Evolutionary conservation across 257 asterid genomes (phyloP).

Genomic region (Solanum chilense): DNA sequence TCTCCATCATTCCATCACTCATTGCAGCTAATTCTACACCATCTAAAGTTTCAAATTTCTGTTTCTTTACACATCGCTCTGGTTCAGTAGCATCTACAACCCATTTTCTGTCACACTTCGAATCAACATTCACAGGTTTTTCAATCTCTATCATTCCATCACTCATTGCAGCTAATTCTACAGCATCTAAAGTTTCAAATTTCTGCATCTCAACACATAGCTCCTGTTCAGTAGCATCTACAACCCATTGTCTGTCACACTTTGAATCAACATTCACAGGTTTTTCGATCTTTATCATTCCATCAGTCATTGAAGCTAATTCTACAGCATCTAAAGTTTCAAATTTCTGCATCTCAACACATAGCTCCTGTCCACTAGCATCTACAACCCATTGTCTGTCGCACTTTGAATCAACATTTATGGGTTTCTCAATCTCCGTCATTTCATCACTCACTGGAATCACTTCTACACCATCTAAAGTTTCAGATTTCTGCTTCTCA

Average conservation of each 20-base stretch:
- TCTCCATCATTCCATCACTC: not conserved
- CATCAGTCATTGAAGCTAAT: constrained; percentile 2
- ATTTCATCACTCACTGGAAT: constrained; percentile 7
- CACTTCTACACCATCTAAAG: constrained; percentile 1
- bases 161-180: constrained; percentile 3
- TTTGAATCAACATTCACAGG: constrained; percentile 15
- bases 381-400: constrained; percentile 15
- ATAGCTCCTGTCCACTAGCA: constrained; percentile 15
- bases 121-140: constrained; percentile 11
- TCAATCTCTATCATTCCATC: constrained; percentile 27
- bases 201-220: constrained; percentile 18
- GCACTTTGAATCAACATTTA: constrained; percentile 17
- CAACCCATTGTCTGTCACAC: constrained; percentile 10
- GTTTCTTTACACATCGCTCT: constrained; percentile 9
- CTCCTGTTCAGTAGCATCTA: constrained; percentile 18
- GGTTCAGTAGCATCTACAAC: constrained; percentile 12
- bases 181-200: constrained; percentile 1
- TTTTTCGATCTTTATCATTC: constrained; percentile 19
- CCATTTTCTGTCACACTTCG: constrained; percentile 16
- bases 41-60: constrained; percentile 10
- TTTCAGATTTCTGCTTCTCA: constrained; percentile 15
- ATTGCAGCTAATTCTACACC: not conserved
- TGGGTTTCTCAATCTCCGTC: constrained; percentile 20
- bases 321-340: not conserved
- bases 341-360: constrained; percentile 13